Conservation (phyloP, 148 eudicot species). For the Simmondsia chinensis region DNA sequence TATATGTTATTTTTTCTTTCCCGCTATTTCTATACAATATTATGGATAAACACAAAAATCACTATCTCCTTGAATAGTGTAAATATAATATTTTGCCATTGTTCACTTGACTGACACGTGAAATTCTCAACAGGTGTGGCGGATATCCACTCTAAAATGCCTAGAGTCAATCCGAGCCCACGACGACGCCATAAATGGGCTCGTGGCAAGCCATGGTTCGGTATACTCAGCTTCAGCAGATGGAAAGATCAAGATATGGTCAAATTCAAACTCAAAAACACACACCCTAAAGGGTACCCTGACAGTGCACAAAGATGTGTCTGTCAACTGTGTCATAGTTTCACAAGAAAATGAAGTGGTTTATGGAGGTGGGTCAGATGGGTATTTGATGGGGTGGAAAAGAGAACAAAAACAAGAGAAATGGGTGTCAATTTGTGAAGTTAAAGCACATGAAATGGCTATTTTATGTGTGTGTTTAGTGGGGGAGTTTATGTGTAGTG, state of each 20-base stretch:
- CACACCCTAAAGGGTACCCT: slow-evolving; percentile 37
- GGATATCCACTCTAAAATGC: slow-evolving; percentile 59
- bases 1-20: no score
- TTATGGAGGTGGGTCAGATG: slow-evolving; percentile 73
- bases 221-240: slow-evolving; percentile 76
- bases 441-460: slow-evolving; percentile 64
- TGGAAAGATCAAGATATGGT: slow-evolving; percentile 68
- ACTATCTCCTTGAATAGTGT: no score
- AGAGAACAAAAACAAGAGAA: slow-evolving; percentile 18
- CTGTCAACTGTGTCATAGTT: slow-evolving; percentile 42
- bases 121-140: no score
- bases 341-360: slow-evolving; percentile 33
- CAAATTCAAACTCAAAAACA: background rate
- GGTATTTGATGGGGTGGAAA: slow-evolving; percentile 67
- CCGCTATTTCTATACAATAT: no score
- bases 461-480: slow-evolving; percentile 55
- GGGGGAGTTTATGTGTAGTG: slow-evolving; percentile 63
- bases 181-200: slow-evolving; percentile 71
- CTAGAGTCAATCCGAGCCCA: slow-evolving; percentile 81
- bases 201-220: slow-evolving; percentile 25
- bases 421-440: slow-evolving; percentile 52
- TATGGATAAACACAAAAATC: no score
- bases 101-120: no score
- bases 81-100: no score
- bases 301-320: slow-evolving; percentile 57